These are phyloP conservation scores for Thalassiosira exigua DNA, from an alignment of 352 stramenopile species.

Conservation along the genomic window DNA sequence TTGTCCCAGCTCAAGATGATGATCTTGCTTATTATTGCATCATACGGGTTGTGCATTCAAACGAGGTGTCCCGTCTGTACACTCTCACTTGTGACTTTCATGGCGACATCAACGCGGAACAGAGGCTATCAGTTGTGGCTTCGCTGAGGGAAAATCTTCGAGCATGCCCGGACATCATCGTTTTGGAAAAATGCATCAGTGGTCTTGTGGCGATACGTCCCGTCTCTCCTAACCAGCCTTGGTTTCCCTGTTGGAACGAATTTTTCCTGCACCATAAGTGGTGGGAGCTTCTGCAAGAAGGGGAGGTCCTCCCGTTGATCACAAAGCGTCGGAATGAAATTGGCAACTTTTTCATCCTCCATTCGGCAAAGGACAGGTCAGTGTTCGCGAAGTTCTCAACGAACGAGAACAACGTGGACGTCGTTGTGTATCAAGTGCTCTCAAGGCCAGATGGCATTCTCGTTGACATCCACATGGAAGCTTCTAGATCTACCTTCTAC, in stretches of 20 bases:
- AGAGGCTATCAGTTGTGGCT: constrained; percentile 37
- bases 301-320: constrained; percentile 77
- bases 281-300: constrained; percentile 75
- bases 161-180: constrained; percentile 33
- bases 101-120: constrained; percentile 48
- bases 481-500: constrained; percentile 46
- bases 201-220: constrained; percentile 39
- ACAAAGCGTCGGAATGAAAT: constrained; percentile 66
- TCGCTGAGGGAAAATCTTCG: constrained; percentile 43
- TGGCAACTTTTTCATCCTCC: constrained; percentile 71
- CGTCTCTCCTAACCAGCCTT: constrained; percentile 9
- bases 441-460: constrained; percentile 63
- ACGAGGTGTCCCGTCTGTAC: constrained; percentile 35
- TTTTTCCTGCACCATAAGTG: constrained; percentile 69
- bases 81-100: constrained; percentile 61
- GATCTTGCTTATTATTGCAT: constrained; percentile 75
- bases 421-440: constrained; percentile 61
- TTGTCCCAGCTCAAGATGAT: constrained; percentile 38
- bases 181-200: constrained; percentile 55
- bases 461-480: constrained; percentile 79
- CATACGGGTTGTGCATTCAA: constrained; percentile 39
- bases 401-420: constrained; percentile 22
- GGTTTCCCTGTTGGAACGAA: constrained; percentile 48
- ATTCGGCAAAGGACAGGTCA: constrained; percentile 55
- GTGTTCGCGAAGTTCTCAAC: constrained; percentile 78